Percentiles rank a stretch among this genome's conserved stretches.
phyloP scores from a whole-genome alignment of 169 alveolate genomes.

The Eimeria maxima region DNA sequence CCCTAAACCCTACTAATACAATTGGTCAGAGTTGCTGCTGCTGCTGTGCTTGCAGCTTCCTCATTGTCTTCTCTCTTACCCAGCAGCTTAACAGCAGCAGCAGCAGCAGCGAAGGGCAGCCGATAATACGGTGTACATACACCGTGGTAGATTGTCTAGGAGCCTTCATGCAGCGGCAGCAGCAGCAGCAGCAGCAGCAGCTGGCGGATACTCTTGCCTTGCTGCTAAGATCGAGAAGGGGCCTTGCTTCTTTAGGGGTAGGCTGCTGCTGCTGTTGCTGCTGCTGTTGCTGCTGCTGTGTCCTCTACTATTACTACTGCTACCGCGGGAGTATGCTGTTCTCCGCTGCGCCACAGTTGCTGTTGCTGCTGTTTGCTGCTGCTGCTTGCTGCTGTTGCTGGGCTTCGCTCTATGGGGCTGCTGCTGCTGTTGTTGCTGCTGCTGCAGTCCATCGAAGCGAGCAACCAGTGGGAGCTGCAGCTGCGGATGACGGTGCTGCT shows the following conservation, averaged over 20 bases:
- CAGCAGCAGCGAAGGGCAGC: not conserved
- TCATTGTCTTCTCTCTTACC: constrained; percentile 13
- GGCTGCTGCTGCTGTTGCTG: not conserved
- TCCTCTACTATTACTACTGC: not conserved
- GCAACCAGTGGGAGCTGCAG: constrained; percentile 44
- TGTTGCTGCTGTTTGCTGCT: not conserved
- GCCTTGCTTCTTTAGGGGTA: constrained; percentile 8
- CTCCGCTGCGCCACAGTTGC: not conserved
- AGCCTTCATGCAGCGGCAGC: constrained; percentile 28
- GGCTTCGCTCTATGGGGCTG: not conserved
- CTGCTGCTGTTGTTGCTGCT: not conserved
- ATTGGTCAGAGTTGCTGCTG: not conserved
- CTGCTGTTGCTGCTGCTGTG: constrained; percentile 9
- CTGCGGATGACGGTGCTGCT: constrained; percentile 42
- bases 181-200: constrained; percentile 62
- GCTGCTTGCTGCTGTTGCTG: not conserved
- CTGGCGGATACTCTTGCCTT: constrained; percentile 11
- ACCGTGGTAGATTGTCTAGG: constrained; percentile 28
- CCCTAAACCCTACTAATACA: not conserved
- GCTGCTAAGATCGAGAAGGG: constrained; percentile 25
- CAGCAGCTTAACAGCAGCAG: not conserved
- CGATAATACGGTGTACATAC: constrained; percentile 5
- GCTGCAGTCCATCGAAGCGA: constrained; percentile 1
- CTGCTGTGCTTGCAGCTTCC: constrained; percentile 15
- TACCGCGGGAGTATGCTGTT: not conserved